Evolutionary conservation across 2,329 filamentous ascomycete species (phyloP), one percentile per base, ranked within the genome.

Genomic region (Pseudogymnoascus sp.): DNA sequence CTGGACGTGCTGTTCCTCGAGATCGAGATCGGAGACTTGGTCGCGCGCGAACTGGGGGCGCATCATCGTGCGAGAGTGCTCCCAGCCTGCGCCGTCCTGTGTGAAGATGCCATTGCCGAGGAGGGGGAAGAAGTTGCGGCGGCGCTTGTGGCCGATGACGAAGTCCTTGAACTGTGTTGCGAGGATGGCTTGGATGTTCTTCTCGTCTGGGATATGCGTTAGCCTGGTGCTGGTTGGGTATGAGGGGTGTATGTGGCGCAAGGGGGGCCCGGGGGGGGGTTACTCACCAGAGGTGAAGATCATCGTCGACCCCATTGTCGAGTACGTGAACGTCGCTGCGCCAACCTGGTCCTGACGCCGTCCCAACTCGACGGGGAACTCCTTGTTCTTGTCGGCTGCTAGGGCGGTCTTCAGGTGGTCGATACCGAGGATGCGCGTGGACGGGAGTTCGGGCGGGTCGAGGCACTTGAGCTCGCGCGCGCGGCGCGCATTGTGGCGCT

Each of bases 1-100:
- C 63, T 82, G 77, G 2, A 90, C 79, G 73, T 93, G 89, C 16
- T 79, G 77, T 71, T 93, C 89, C 67, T 91, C 86, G 63, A 88
- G 83, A 34, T 85, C 79, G 36, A 93, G 77, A 71, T 93, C 88
- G 37, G 86, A 85, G 45, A 84, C 76, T 71, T 84, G 80, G 64
- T 82, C 80, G 8, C 81, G 73, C 5, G 79, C 77, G 67, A 85
- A 85, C 66, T 81, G 78, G 0, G 83, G 84, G 10, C 82, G 76
- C 59, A 87, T 76, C 72, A 84, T 76, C 6, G 78, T 76, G 10
- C 72, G 54, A 0, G 70, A 72, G 61, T 70, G 69, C 47, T 71
- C 68, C 72, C 72, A 74, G 8, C 60, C 62, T 16, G 65, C 62
- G 12, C 72, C 72, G 64, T 74, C 71, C 26, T 70, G 67, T 1